These are phyloP conservation scores for Byssothecium circinans DNA, from an alignment of 2,329 filamentous ascomycete species.

Conservation along the genomic window DNA sequence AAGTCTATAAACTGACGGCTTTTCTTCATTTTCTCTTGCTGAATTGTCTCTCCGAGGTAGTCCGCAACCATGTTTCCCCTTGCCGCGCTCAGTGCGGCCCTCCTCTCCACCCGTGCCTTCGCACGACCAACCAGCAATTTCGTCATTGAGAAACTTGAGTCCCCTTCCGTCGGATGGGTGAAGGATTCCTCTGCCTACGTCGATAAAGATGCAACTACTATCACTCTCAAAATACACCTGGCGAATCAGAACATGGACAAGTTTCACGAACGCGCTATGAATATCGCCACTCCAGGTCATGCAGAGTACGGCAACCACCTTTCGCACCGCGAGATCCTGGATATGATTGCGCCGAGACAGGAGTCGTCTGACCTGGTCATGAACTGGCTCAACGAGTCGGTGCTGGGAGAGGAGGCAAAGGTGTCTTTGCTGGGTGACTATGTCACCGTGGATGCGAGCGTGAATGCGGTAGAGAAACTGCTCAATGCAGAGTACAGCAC, in stretches of 20 bases:
- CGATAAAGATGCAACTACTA: conserved; percentile 17
- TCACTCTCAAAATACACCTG: conserved; percentile 23
- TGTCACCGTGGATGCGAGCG: conserved; percentile 57
- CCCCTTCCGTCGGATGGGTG: conserved; percentile 16
- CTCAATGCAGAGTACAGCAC: conserved; percentile 54
- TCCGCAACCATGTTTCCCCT: conserved; percentile 5
- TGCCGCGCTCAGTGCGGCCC: conserved; percentile 1
- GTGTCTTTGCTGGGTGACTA: conserved; percentile 59
- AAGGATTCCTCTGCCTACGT: conserved; percentile 14
- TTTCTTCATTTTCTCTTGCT: too few species aligned
- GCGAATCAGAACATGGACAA: conserved; percentile 21
- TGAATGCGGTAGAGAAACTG: conserved; percentile 56
- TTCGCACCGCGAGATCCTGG: conserved; percentile 53
- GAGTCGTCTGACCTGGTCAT: conserved; percentile 56
- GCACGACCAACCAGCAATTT: conserved; percentile 19
- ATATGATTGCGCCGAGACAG: conserved; percentile 56
- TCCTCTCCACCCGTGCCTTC: conserved; percentile 6
- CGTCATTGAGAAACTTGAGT: conserved; percentile 18
- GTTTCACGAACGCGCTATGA: conserved; percentile 24
- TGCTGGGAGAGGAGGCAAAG: conserved; percentile 51
- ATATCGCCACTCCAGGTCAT: conserved; percentile 56
- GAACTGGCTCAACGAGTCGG: conserved; percentile 59
- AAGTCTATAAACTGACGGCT: too few species aligned
- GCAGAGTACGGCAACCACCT: conserved; percentile 59
- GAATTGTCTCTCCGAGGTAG: too few species aligned